A percentile compares a stretch with the other conserved stretches of the same genome.
phyloP scores from a whole-genome alignment of 352 stramenopile genomes.

The Pythium aphanidermatum region DNA sequence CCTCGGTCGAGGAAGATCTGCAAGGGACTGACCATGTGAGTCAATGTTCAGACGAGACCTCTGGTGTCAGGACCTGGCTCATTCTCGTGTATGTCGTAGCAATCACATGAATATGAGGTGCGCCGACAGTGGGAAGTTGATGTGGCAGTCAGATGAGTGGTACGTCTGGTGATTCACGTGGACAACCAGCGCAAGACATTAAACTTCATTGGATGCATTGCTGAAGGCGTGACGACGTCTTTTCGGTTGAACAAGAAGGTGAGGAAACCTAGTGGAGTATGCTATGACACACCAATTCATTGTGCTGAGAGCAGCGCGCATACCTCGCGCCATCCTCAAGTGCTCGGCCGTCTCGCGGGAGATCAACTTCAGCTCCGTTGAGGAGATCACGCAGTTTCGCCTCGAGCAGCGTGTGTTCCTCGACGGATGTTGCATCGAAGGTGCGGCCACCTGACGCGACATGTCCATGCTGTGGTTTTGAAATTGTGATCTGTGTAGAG shows the following conservation, averaged over 20 bases:
- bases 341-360: constrained; percentile 89
- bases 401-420: constrained; percentile 91
- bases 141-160: constrained; percentile 85
- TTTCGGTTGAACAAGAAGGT: constrained; percentile 67
- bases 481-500: constrained; percentile 49
- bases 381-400: constrained; percentile 89
- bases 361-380: constrained; percentile 90
- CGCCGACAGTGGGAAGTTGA: constrained; percentile 63
- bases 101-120: constrained; percentile 90
- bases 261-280: too few relatives aligned
- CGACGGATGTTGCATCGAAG: constrained; percentile 87
- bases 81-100: constrained; percentile 18
- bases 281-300: too few relatives aligned
- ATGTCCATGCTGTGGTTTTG: too few relatives aligned
- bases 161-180: too few relatives aligned
- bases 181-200: too few relatives aligned
- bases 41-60: not conserved
- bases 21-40: constrained; percentile 69
- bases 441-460: too few relatives aligned
- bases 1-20: constrained; percentile 59
- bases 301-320: constrained; percentile 30
- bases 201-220: too few relatives aligned
- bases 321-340: constrained; percentile 85
- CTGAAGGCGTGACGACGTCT: constrained; percentile 72
- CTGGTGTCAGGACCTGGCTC: not conserved